Conservation (phyloP, 2,329 filamentous ascomycete species). For the Anthostomella pinea region DNA sequence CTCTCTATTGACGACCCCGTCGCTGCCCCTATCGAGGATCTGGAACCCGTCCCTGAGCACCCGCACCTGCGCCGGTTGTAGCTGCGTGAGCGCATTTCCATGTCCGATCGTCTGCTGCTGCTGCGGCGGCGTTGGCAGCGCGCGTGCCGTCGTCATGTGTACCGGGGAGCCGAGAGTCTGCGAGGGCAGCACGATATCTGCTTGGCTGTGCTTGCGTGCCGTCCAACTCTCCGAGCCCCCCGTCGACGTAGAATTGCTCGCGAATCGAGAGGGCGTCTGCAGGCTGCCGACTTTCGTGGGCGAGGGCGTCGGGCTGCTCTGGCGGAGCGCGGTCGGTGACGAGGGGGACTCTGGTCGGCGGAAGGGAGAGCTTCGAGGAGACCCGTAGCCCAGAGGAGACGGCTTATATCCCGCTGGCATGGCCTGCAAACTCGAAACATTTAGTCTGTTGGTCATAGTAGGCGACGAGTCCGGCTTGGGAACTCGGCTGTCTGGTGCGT, state of each 20-base stretch:
- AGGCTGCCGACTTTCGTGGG: conserved; percentile 48
- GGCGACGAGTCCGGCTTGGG: too few relatives aligned
- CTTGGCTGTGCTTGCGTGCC: conserved; percentile 17
- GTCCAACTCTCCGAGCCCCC: conserved; percentile 33
- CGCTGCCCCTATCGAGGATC: conserved; percentile 85
- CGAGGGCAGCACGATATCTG: conserved; percentile 19
- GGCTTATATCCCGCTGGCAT: conserved; percentile 63
- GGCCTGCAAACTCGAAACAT: conserved; percentile 47
- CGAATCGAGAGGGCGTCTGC: conserved; percentile 46
- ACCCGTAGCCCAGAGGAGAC: conserved; percentile 68
- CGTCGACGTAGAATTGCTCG: conserved; percentile 36
- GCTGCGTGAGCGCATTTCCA: conserved; percentile 62
- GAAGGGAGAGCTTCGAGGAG: conserved; percentile 65
- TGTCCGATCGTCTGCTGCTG: conserved; percentile 32
- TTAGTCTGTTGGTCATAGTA: too few relatives aligned
- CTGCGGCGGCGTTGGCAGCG: conserved; percentile 30
- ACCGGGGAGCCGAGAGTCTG: conserved; percentile 34
- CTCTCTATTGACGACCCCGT: conserved; percentile 76
- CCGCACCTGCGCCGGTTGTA: conserved; percentile 79
- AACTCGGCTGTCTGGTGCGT: too few relatives aligned
- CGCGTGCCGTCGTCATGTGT: conserved; percentile 31
- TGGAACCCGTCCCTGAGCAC: conserved; percentile 91
- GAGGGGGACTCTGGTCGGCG: conserved; percentile 60
- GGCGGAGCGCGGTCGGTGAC: conserved; percentile 63
- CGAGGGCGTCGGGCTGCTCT: conserved; percentile 62